A percentile compares a stretch with the other conserved stretches of the same genome.
Evolutionary conservation across 768 basidiomycete genomes (phyloP).

Genomic region (Auriscalpium orientale): DNA sequence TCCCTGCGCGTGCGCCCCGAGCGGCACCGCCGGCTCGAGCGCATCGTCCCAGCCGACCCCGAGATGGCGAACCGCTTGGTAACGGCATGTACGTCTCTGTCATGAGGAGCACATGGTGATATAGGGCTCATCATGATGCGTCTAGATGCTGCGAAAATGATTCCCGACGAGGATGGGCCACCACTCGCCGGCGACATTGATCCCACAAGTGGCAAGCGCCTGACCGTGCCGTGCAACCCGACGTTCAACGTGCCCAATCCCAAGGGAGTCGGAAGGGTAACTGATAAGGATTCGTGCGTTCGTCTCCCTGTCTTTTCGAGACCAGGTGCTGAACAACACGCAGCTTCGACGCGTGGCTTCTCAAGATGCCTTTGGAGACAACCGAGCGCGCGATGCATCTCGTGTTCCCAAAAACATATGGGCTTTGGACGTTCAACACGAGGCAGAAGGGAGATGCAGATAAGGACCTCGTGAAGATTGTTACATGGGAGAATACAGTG

Average conservation of each 20-base stretch:
- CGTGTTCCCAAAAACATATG: conserved; percentile 2
- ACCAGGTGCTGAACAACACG: not conserved
- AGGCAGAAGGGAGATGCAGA: conserved; percentile 9
- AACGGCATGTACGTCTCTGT: not conserved
- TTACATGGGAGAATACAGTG: conserved; percentile 8
- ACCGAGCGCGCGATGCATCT: conserved; percentile 10
- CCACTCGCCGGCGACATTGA: not conserved
- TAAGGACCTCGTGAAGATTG: conserved; percentile 1
- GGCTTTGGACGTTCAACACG: conserved; percentile 4
- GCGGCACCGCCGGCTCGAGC: not conserved
- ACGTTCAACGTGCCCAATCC: not conserved
- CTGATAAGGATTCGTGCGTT: not conserved
- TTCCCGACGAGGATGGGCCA: not conserved
- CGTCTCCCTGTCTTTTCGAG: too few relatives aligned
- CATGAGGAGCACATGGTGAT: not conserved
- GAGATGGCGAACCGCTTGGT: not conserved
- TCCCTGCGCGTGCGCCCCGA: not conserved
- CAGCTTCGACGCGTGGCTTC: conserved; percentile 3
- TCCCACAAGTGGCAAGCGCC: not conserved
- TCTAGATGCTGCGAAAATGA: not conserved
- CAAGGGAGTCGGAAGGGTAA: not conserved
- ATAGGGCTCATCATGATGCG: too few relatives aligned
- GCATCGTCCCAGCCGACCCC: not conserved
- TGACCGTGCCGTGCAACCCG: not conserved
- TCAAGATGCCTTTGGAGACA: conserved; percentile 9